phyloP scores from a whole-genome alignment of 164 flowering plant genomes.

The Vitis rotundifolia region DNA sequence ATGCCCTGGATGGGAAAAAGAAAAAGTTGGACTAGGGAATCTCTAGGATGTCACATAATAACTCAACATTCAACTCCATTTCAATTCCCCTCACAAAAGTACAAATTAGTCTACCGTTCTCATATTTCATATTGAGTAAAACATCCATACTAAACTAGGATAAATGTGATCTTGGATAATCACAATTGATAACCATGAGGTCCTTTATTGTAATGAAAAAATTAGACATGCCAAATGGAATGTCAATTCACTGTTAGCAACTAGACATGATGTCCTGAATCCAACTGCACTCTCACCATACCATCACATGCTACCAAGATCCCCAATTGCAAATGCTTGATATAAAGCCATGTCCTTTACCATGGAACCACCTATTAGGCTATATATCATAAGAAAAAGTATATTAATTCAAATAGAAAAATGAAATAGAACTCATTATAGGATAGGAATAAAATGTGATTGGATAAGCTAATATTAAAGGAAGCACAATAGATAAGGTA shows the following conservation, averaged over 20 bases:
- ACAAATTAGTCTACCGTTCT: no score
- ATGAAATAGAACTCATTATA: neutral
- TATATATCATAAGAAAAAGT: slow-evolving; percentile 38
- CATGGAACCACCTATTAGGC: slow-evolving; percentile 91
- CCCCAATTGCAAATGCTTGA: slow-evolving; percentile 94
- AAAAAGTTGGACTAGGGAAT: no score
- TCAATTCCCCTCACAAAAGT: no score
- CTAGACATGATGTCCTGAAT: slow-evolving; percentile 81
- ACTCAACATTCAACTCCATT: no score
- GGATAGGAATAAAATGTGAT: neutral
- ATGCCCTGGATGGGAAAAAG: no score
- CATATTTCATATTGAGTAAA: no score
- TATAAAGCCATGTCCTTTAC: slow-evolving; percentile 97
- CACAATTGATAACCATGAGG: no score
- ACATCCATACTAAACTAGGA: no score
- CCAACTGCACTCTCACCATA: slow-evolving; percentile 98
- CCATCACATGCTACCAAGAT: slow-evolving; percentile 82
- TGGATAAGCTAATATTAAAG: no score
- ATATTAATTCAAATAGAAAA: slow-evolving; percentile 7
- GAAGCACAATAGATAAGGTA: neutral
- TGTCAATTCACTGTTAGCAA: slow-evolving; percentile 77
- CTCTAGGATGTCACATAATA: no score
- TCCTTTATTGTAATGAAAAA: neutral
- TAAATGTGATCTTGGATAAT: no score
- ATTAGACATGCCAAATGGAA: slow-evolving; percentile 69